Evolutionary conservation across 2,329 filamentous ascomycete species (phyloP), one percentile per base, ranked within the genome.

Genomic region (Ceratocystis cacaofunesta): DNA sequence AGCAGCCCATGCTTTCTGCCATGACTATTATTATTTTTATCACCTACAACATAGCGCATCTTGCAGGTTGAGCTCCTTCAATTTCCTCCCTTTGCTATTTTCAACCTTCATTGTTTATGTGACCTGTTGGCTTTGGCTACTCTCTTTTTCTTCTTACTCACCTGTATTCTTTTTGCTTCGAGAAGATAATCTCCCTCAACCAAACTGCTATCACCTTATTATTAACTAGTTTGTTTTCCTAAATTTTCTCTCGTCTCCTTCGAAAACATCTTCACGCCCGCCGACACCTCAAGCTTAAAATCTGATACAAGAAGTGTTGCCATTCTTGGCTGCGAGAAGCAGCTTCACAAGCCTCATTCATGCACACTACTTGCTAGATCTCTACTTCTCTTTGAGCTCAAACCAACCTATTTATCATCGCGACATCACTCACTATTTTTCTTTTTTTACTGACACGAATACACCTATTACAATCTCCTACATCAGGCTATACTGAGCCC

Each of bases 81-180:
- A 58, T 58, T 58, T 58, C 55, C 55, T 58, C 55, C 55, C 55
- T 58, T 58, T 58, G 15, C 55, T 52, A 52, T 52, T 52, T 52
- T 52, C 48, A 52, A 25, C 48, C 15, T 52, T 36, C 28, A 12
- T 36, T 58, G 30, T n/a, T 36, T 58, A 7, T 32, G 12, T 30
- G 55, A 8, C 36, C 7, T 58, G 55, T 19, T 36, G 25, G 30
- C 55, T 58, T 58, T 32, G 7, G 22, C 48, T 52, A 19, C 22
- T n/a, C 32, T 58, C n/a, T 58, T 36, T 36, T 58, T 36, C 25
- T 52, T 28, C 22, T 52, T 48, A 7, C 48, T 12, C 48, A 52
- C 48, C 48, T 12, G 19, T 28, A 28, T 52, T 15, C 5, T 22
- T 52, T 52, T 52, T 52, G 19, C 22, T 52, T 52, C 22, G 48